These are phyloP conservation scores for Aureobasidium sp. DNA, from an alignment of 2,329 filamentous ascomycete genomes.

Conservation along the genomic window DNA sequence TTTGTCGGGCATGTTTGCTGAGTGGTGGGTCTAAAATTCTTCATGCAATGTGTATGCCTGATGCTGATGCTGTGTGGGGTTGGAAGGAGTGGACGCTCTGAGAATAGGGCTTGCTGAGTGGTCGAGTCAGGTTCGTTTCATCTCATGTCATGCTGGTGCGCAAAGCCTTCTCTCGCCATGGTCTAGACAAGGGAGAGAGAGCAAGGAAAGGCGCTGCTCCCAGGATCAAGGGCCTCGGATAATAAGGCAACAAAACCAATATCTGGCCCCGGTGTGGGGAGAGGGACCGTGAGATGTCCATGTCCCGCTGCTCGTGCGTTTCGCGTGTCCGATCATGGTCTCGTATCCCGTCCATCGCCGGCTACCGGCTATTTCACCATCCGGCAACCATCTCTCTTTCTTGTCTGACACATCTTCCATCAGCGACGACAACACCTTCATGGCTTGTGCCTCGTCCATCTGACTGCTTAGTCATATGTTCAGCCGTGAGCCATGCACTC, in stretches of 20 bases:
- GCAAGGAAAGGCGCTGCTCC: background rate
- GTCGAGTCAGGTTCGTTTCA: background rate
- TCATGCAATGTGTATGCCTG: background rate
- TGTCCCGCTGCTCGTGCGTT: conserved; percentile 1
- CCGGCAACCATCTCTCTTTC: background rate
- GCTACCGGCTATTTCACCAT: background rate
- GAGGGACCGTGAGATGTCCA: background rate
- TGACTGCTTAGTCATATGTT: background rate
- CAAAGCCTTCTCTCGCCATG: background rate
- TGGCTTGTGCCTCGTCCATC: too few species aligned
- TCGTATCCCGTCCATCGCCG: background rate
- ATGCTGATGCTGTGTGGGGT: background rate
- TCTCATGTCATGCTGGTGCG: background rate
- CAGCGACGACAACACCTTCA: background rate
- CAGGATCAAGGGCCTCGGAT: background rate
- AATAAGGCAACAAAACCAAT: background rate
- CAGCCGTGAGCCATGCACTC: background rate
- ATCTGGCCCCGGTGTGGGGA: background rate
- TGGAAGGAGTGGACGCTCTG: background rate
- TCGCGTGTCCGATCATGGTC: background rate
- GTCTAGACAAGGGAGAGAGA: background rate
- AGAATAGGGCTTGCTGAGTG: background rate
- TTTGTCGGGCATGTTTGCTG: conserved; percentile 63
- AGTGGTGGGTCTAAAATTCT: background rate
- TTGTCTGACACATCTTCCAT: background rate